A percentile compares a stretch with the other conserved stretches of the same genome.
phyloP scores from a whole-genome alignment of 768 basidiomycete genomes.

The Scleroderma bovista region DNA sequence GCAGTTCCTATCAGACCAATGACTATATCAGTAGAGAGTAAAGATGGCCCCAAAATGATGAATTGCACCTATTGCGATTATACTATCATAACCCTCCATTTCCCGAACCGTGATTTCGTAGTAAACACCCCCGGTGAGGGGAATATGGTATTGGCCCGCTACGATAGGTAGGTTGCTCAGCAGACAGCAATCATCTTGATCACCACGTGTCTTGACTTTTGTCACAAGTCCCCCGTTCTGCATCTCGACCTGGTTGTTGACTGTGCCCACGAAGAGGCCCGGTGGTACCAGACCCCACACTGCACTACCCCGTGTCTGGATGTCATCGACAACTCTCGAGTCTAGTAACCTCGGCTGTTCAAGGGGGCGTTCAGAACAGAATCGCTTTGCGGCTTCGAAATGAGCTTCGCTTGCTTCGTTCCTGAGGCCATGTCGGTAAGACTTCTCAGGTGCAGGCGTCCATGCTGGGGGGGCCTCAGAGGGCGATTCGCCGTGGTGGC shows the following conservation, averaged over 20 bases:
- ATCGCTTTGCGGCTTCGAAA: constrained; percentile 45
- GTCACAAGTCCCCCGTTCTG: background rate
- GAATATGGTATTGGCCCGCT: constrained; percentile 54
- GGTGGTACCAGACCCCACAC: constrained; percentile 52
- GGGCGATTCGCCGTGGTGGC: no score
- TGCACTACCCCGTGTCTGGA: constrained; percentile 39
- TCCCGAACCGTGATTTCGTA: constrained; percentile 52
- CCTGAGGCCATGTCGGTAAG: constrained; percentile 43
- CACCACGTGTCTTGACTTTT: background rate
- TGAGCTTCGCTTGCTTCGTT: constrained; percentile 56
- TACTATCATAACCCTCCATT: constrained; percentile 41
- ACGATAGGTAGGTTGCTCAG: constrained; percentile 57
- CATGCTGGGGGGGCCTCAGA: constrained; percentile 23
- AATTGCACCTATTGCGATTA: constrained; percentile 52
- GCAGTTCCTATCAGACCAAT: constrained; percentile 42
- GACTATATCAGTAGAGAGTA: background rate
- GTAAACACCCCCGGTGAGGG: constrained; percentile 53
- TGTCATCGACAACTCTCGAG: constrained; percentile 47
- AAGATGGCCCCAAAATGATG: background rate
- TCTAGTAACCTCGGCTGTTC: constrained; percentile 43
- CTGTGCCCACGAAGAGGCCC: constrained; percentile 37
- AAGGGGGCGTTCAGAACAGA: constrained; percentile 39
- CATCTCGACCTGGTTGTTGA: constrained; percentile 33
- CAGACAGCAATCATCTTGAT: constrained; percentile 50
- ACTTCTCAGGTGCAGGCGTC: constrained; percentile 53